Base-by-base conservation (phyloP, 768 basidiomycete genomes). In the Termitomyces sp. region DNA sequence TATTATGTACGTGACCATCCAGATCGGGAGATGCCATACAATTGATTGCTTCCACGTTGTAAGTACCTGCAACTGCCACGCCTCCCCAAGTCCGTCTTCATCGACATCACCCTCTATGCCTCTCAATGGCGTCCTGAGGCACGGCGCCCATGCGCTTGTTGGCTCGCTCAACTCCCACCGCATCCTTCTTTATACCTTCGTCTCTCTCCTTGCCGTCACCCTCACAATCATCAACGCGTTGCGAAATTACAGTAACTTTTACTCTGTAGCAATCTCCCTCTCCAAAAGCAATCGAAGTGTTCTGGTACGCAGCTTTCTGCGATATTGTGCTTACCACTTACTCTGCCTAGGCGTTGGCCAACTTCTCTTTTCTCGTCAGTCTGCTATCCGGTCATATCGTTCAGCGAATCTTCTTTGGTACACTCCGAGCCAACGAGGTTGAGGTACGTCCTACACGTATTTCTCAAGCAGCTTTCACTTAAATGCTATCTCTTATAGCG, bases 271-370 rank as follows among this genome's bases (percentile, higher is more conserved):
- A 35, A 93, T 99, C 3, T 91, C 89, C 69, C 84, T 99, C n/a
- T 91, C 93, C 5, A 91, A 90, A 76, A 96, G 93, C 70, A 94
- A 88, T 69, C 87, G 93, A n/a, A 94, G 92, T 67, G 86, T 96
- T 57, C 78, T 99, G 78, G 97, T 98, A 63, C 63, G 88, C 66
- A 20, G 18, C 8, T 18, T 33, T 44, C 40, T 7, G 3, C 12
- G 7, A 32, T 33, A 15, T 33, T 20, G 32, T 24, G 5, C 40
- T 67, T 63, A 36, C 35, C 57, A 55, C 52, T 56, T 28, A 62
- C 55, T 9, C 32, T 15, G 18, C 39, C 7, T 66, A 98, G 96
- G 85, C 94, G 39, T 79, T 99, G 49, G 92, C 91, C 65, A 99
- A 99, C 75, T 96, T 96, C 70, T 86, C 86, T 7, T 79, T 96